Conservation (phyloP, 495 filamentous ascomycete species). For the Penicillium canariense region DNA sequence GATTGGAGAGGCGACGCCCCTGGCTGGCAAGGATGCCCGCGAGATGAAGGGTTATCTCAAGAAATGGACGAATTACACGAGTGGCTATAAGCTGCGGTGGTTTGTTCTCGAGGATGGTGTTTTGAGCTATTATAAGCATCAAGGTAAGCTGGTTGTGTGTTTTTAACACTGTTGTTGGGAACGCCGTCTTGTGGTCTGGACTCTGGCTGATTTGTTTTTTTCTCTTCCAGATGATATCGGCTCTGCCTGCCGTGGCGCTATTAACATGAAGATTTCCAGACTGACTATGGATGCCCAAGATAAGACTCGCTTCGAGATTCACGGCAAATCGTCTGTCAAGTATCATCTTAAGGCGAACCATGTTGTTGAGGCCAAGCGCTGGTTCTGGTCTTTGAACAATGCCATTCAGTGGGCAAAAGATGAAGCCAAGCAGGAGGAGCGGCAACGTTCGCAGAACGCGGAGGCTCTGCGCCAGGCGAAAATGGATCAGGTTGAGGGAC, state of each 20-base stretch:
- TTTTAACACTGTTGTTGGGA: background rate
- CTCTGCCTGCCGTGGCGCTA: conserved; percentile 84
- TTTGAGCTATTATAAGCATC: conserved; percentile 97
- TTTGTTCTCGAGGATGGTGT: conserved; percentile 98
- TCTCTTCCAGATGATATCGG: conserved; percentile 61
- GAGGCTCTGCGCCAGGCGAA: conserved; percentile 76
- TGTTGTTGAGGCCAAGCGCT: conserved; percentile 56
- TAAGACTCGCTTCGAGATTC: conserved; percentile 95
- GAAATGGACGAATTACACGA: conserved; percentile 99
- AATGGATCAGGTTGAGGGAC: conserved; percentile 54
- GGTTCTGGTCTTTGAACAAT: conserved; percentile 99
- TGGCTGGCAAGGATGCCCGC: conserved; percentile 78
- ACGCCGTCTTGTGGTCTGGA: background rate
- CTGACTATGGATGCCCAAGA: conserved; percentile 95
- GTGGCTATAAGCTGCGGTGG: conserved; percentile 93
- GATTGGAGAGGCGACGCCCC: conserved; percentile 56
- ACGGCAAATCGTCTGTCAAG: conserved; percentile 97
- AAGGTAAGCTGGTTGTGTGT: conserved; percentile 50
- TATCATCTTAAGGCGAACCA: conserved; percentile 97
- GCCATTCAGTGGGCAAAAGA: conserved; percentile 98
- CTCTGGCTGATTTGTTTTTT: conserved; percentile 3
- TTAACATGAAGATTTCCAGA: conserved; percentile 96
- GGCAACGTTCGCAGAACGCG: conserved; percentile 65
- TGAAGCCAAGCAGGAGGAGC: conserved; percentile 87
- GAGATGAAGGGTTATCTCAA: conserved; percentile 99